These are phyloP conservation scores for Immersiella caudata DNA, from an alignment of 495 filamentous ascomycete species.

Conservation along the genomic window DNA sequence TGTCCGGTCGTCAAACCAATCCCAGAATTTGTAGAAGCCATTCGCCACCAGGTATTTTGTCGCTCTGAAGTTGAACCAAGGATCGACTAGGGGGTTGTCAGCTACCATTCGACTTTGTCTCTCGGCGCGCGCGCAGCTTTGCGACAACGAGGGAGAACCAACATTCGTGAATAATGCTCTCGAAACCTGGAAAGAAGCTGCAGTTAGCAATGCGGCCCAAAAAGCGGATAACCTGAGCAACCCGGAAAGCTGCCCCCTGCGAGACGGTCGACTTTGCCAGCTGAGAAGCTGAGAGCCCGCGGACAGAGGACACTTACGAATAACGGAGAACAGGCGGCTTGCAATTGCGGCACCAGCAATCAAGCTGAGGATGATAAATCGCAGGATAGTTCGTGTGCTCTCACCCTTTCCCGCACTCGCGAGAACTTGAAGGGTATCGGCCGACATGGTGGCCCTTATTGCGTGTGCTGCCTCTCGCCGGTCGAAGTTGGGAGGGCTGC, in stretches of 20 bases:
- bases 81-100: slow-evolving; percentile 72
- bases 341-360: slow-evolving; percentile 92
- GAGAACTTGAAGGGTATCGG: slow-evolving; percentile 41
- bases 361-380: slow-evolving; percentile 86
- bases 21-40: slow-evolving; percentile 99
- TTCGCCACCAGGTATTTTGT: slow-evolving; percentile 96
- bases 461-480: slow-evolving; percentile 37
- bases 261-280: not conserved
- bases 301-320: slow-evolving; percentile 65
- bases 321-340: slow-evolving; percentile 96
- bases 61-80: slow-evolving; percentile 99
- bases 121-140: not conserved
- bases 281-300: not conserved
- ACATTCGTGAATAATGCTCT: slow-evolving; percentile 99
- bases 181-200: slow-evolving; percentile 69
- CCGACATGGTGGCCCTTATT: slow-evolving; percentile 44
- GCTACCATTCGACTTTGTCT: slow-evolving; percentile 17
- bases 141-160: slow-evolving; percentile 43
- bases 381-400: slow-evolving; percentile 83
- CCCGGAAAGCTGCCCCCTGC: not conserved
- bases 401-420: slow-evolving; percentile 50
- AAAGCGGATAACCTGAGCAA: not conserved
- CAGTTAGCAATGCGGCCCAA: slow-evolving; percentile 37
- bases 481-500: slow-evolving; percentile 32
- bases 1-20: slow-evolving; percentile 99